Percentiles rank a stretch among this genome's conserved stretches.
Evolutionary conservation across 495 filamentous ascomycete genomes (phyloP).

Genomic region (Penicillium subrubescens): DNA sequence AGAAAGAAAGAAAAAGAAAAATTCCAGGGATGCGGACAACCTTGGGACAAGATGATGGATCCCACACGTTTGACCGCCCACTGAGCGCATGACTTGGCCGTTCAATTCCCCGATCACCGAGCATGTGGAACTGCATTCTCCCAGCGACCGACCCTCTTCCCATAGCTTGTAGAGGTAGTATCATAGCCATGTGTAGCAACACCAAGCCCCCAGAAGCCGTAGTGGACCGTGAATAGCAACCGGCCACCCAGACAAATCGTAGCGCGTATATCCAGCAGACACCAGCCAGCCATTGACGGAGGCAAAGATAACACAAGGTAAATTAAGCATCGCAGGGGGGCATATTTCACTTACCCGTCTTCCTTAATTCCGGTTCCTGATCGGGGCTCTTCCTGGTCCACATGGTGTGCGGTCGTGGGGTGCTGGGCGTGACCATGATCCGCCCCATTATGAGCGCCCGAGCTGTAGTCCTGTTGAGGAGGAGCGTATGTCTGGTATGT

Average conservation of each 20-base stretch:
- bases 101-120: neutral
- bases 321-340: slow-evolving; percentile 23
- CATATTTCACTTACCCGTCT: slow-evolving; percentile 87
- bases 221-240: slow-evolving; percentile 25
- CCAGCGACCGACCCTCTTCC: neutral
- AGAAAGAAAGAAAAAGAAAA: neutral
- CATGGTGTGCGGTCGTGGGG: slow-evolving; percentile 37
- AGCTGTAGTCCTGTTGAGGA: slow-evolving; percentile 47
- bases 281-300: slow-evolving; percentile 6
- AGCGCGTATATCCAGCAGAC: slow-evolving; percentile 7
- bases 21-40: neutral
- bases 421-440: slow-evolving; percentile 58
- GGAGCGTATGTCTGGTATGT: slow-evolving; percentile 30
- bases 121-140: neutral
- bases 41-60: neutral
- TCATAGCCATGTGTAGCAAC: neutral
- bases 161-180: neutral
- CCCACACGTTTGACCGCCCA: neutral
- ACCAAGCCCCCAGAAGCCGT: neutral
- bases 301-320: slow-evolving; percentile 26
- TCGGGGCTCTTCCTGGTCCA: slow-evolving; percentile 43
- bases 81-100: neutral
- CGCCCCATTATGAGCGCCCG: slow-evolving; percentile 64
- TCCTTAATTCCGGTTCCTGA: slow-evolving; percentile 88
- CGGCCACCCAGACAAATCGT: slow-evolving; percentile 11